Conservation (phyloP, 73 alveolate species). For the Blepharisma stoltei region DNA sequence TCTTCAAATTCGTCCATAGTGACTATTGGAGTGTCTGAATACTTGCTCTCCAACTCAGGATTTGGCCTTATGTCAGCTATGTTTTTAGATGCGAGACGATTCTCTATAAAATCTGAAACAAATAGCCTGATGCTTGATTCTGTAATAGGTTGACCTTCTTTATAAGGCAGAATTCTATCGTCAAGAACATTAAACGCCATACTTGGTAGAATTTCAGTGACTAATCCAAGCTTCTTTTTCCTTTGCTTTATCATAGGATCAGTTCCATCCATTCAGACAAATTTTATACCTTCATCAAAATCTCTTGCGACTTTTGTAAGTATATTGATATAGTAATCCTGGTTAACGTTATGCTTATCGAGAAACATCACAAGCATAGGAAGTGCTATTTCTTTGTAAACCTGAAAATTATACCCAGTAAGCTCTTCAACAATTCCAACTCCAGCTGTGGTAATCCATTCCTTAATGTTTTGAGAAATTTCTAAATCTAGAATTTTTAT, state of each 20-base stretch:
- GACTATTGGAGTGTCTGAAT: background rate
- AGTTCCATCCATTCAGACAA: conserved; percentile 17
- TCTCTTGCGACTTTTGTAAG: conserved; percentile 12
- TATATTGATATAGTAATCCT: background rate
- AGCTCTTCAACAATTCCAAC: background rate
- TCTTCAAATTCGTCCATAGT: background rate
- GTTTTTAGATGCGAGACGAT: background rate
- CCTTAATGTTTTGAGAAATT: background rate
- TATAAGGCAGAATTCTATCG: conserved; percentile 8
- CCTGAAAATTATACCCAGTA: background rate
- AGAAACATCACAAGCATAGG: conserved; percentile 1
- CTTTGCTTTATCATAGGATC: background rate
- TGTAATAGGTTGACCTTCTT: background rate
- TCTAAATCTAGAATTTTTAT: background rate
- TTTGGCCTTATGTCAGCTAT: background rate
- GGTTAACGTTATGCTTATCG: background rate
- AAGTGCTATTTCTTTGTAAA: background rate
- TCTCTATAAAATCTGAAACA: background rate
- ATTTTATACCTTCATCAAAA: background rate
- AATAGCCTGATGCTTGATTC: background rate
- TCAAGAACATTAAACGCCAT: conserved; percentile 25
- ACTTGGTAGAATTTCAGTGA: conserved; percentile 9
- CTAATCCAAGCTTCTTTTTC: background rate
- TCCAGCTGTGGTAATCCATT: background rate
- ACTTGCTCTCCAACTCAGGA: background rate